Conservation (phyloP, 208 protist species). For the Trypanosoma melophagium region DNA sequence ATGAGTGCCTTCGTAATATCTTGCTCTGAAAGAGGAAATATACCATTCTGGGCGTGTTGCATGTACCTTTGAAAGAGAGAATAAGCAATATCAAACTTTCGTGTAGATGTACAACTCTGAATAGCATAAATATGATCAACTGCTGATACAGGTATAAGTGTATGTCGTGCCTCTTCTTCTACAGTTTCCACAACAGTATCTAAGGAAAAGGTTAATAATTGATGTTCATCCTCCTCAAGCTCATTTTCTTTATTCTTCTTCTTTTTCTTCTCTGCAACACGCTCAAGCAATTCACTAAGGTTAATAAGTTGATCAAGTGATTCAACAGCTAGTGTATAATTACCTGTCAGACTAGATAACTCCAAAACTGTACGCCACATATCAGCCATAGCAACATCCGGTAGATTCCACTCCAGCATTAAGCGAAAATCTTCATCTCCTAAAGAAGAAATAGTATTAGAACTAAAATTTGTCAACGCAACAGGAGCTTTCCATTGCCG, state of each 20-base stretch:
- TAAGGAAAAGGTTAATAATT: conserved; percentile 38
- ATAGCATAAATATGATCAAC: conserved; percentile 73
- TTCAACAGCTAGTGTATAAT: conserved; percentile 38
- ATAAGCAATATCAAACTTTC: conserved; percentile 62
- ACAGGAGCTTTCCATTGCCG: conserved; percentile 23
- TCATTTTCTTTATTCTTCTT: not conserved
- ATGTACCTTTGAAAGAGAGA: conserved; percentile 74
- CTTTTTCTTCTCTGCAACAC: not conserved
- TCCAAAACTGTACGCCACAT: conserved; percentile 46
- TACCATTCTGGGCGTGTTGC: conserved; percentile 43
- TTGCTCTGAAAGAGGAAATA: conserved; percentile 32
- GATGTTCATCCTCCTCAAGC: not conserved
- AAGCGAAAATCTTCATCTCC: conserved; percentile 2
- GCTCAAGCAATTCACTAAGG: conserved; percentile 35
- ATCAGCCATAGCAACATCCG: conserved; percentile 41
- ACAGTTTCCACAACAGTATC: conserved; percentile 59
- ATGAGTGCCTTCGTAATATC: conserved; percentile 50
- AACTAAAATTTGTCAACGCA: no score
- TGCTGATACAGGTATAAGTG: conserved; percentile 46
- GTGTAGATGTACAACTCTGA: conserved; percentile 48
- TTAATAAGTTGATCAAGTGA: conserved; percentile 58
- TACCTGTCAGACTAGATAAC: conserved; percentile 33
- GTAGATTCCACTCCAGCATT: conserved; percentile 29
- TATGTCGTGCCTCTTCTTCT: conserved; percentile 45
- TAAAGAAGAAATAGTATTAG: not conserved